A percentile compares a stretch with the other conserved stretches of the same genome.
Evolutionary conservation across 176 grass and related monocot genomes (phyloP).

Genomic region (Alloteropsis semialata): DNA sequence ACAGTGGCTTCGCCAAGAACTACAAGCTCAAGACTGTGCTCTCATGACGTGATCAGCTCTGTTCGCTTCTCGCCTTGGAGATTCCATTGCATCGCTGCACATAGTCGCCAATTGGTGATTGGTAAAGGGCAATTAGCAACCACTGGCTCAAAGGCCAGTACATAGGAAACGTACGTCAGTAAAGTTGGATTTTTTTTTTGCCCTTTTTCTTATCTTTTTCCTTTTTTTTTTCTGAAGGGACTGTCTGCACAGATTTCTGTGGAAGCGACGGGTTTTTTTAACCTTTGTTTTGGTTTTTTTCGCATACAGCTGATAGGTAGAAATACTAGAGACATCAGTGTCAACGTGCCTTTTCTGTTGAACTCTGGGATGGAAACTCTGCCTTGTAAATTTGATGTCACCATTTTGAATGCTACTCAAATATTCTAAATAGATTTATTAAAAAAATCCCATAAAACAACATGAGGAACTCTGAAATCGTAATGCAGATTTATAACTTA

Average conservation of each 20-base stretch:
- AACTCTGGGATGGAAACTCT: no score
- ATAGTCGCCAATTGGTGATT: background rate
- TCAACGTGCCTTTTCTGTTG: no score
- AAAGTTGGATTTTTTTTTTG: background rate
- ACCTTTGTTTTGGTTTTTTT: background rate
- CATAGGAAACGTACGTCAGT: background rate
- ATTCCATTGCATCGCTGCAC: constrained; percentile 12
- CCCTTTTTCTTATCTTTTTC: background rate
- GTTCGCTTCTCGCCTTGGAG: background rate
- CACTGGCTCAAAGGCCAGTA: background rate
- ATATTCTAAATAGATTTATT: no score
- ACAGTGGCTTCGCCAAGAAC: constrained; percentile 53
- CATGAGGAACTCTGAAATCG: no score
- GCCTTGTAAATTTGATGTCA: no score
- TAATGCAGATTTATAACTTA: no score
- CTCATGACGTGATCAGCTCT: background rate
- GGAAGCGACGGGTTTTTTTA: background rate
- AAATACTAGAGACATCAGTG: no score
- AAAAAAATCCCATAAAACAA: no score
- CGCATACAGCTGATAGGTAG: no score
- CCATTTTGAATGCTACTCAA: no score
- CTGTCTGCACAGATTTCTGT: background rate
- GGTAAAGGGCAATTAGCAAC: background rate
- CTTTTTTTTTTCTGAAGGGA: background rate
- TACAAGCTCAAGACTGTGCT: constrained; percentile 70